phyloP scores from a whole-genome alignment of 768 basidiomycete genomes.

The Rhodotorula sphaerocarpa region DNA sequence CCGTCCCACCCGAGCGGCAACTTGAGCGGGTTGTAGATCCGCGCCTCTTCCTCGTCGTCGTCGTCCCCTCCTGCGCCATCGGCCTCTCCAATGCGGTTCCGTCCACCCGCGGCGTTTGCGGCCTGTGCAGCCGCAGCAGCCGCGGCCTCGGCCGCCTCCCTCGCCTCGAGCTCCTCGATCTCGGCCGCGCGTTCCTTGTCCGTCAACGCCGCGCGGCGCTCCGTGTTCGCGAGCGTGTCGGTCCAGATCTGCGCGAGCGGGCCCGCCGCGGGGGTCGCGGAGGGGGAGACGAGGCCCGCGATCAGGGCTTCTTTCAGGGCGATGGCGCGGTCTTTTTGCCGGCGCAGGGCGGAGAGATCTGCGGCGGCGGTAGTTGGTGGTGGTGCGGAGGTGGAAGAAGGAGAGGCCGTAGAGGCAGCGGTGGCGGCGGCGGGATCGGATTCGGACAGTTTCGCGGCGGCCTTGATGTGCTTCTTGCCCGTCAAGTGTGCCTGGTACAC shows the following conservation, averaged over 20 bases:
- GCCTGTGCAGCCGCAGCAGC: conserved; percentile 33
- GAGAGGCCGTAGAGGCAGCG: conserved; percentile 2
- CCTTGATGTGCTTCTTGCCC: conserved; percentile 93
- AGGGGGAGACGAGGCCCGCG: conserved; percentile 52
- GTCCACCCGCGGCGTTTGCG: neutral
- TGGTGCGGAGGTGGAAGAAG: conserved; percentile 38
- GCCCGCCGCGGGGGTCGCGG: conserved; percentile 8
- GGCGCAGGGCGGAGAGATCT: conserved; percentile 26
- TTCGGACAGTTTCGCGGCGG: conserved; percentile 50
- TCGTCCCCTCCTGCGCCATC: conserved; percentile 48
- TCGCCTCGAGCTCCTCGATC: conserved; percentile 57
- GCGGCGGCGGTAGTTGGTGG: no score
- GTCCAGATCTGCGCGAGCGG: conserved; percentile 60
- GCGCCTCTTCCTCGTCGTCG: conserved; percentile 88
- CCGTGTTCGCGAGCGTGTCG: conserved; percentile 93
- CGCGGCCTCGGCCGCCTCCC: conserved; percentile 41
- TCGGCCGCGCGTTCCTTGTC: conserved; percentile 81
- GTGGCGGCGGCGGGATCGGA: conserved; percentile 2
- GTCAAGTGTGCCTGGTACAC: conserved; percentile 93
- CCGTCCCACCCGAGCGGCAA: conserved; percentile 96
- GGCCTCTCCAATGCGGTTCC: neutral
- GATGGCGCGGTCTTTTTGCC: conserved; percentile 32
- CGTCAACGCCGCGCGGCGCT: conserved; percentile 89
- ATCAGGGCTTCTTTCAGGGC: conserved; percentile 34
- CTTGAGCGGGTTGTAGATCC: conserved; percentile 96